Percentiles rank a stretch among this genome's conserved stretches.
Conservation (phyloP, 179 eudicot species). For the Monotropa hypopitys region DNA sequence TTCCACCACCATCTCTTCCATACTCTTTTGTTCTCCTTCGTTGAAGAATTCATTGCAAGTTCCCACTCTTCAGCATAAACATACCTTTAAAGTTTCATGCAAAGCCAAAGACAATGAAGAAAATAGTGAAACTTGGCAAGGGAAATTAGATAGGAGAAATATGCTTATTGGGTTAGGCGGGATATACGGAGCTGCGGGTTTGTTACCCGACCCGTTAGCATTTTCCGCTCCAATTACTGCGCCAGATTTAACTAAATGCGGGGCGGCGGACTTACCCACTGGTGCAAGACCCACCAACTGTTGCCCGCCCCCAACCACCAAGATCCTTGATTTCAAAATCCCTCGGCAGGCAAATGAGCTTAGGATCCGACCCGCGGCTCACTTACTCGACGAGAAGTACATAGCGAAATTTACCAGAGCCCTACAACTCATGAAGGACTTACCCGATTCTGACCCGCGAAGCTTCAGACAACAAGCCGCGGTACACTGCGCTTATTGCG, state of each 20-base stretch:
- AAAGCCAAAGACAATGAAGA: conserved; percentile 3
- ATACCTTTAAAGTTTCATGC: conserved; percentile 13
- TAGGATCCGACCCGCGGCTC: conserved; percentile 63
- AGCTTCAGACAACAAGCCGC: conserved; percentile 66
- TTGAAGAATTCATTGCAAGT: background rate
- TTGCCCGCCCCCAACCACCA: conserved; percentile 45
- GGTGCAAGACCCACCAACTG: conserved; percentile 35
- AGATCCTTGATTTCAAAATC: conserved; percentile 28
- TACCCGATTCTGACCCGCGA: conserved; percentile 61
- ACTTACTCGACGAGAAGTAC: conserved; percentile 37
- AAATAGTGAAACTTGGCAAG: background rate
- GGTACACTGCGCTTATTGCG: conserved; percentile 80
- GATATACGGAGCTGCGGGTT: conserved; percentile 32
- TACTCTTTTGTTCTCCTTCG: background rate
- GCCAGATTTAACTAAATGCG: conserved; percentile 40
- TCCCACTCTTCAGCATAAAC: background rate
- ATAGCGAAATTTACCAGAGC: conserved; percentile 40
- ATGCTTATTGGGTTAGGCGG: conserved; percentile 54
- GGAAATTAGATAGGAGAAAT: conserved; percentile 45
- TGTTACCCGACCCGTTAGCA: conserved; percentile 17
- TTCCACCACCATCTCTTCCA: background rate
- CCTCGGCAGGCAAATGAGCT: conserved; percentile 21
- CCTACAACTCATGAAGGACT: conserved; percentile 52
- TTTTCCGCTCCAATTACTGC: conserved; percentile 37
- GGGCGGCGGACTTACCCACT: conserved; percentile 32